Evolutionary conservation across 108 stramenopile species (phyloP), one percentile per base, ranked within the genome.

Genomic region (Conticribra guillardii): DNA sequence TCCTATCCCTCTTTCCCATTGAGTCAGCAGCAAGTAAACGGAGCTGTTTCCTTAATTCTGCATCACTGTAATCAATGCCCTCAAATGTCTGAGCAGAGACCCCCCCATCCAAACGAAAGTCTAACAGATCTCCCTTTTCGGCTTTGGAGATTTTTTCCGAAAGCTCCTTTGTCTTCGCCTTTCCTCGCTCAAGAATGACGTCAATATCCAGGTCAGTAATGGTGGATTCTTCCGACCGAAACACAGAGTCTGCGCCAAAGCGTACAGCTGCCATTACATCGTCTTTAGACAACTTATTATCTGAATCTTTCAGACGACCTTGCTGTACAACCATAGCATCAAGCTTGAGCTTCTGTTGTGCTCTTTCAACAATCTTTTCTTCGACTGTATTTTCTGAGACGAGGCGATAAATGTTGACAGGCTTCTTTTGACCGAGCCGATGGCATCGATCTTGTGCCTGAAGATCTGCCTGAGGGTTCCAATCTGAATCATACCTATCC

Each of bases 281-380:
- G 27, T 91, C 93, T 34, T 82, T 87, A 0, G 93, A 93, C 0
- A 96, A 66, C 48, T 90, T 93, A n/a, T n/a, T n/a, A 63, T 93
- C 94, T 67, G 92, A 85, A n/a, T 97, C 95, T 60, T 92, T 91
- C 26, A 98, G 84, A 2, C 96, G 91, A 17, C 96, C 97, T 63
- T 94, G 93, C 71, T 99, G 98, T 45, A 99, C 97, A 58, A 99
- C 98, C 89, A 99, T 98, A 17, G 98, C 98, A 81, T 99, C 99
- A 26, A 99, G 95, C 72, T 99, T 99, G 22, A 99, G 96, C 85
- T 99, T 99, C 62, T 98, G 92, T 68, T 99, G 97, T 15, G 99
- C 99, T 49, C 99, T 93, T 80, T 99, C 98, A 8, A 99, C 97
- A 58, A 99, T 96, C 73, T 98, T 98, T 81, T 99, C 97, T 80